Evolutionary conservation across 23 red algal genomes (phyloP).

Genomic region (Agarophyton chilense): DNA sequence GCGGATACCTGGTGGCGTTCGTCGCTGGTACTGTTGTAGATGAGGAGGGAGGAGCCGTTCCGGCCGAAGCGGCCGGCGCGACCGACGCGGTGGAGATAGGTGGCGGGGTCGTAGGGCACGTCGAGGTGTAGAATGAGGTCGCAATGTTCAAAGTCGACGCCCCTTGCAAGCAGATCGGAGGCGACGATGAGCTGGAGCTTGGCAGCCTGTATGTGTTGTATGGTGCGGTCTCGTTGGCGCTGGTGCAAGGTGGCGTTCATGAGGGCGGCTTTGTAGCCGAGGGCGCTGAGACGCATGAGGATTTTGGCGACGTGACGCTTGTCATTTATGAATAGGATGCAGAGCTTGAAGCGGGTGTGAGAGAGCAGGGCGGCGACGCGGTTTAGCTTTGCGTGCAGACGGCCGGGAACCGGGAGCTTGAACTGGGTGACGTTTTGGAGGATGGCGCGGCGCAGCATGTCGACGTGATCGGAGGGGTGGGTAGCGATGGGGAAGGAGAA

Average conservation of each 20-base stretch:
- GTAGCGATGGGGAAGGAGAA: slow-evolving; percentile 19
- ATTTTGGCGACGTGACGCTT: slow-evolving; percentile 25
- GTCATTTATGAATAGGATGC: slow-evolving; percentile 54
- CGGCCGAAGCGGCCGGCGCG: slow-evolving; percentile 85
- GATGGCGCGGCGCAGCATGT: slow-evolving; percentile 33
- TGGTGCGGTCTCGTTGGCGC: neutral
- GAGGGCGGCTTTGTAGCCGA: neutral
- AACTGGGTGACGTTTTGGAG: slow-evolving; percentile 37
- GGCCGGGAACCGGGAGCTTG: neutral
- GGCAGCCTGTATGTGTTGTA: neutral
- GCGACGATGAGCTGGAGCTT: slow-evolving; percentile 79
- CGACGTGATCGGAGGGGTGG: neutral
- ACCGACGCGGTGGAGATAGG: slow-evolving; percentile 96
- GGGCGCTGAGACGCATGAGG: neutral
- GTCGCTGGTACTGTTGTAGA: slow-evolving; percentile 3
- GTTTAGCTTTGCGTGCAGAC: slow-evolving; percentile 8
- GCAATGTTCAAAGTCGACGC: slow-evolving; percentile 80
- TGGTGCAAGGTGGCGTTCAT: slow-evolving; percentile 29
- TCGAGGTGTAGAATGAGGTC: slow-evolving; percentile 91
- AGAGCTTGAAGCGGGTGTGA: slow-evolving; percentile 3
- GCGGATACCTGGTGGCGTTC: neutral
- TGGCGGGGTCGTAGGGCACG: slow-evolving; percentile 80
- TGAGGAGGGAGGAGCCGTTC: slow-evolving; percentile 54
- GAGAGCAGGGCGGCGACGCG: neutral
- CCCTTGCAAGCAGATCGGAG: slow-evolving; percentile 89